A percentile compares a stretch with the other conserved stretches of the same genome.
phyloP scores from a whole-genome alignment of 306 rosid genomes.

The Fagus sylvatica region DNA sequence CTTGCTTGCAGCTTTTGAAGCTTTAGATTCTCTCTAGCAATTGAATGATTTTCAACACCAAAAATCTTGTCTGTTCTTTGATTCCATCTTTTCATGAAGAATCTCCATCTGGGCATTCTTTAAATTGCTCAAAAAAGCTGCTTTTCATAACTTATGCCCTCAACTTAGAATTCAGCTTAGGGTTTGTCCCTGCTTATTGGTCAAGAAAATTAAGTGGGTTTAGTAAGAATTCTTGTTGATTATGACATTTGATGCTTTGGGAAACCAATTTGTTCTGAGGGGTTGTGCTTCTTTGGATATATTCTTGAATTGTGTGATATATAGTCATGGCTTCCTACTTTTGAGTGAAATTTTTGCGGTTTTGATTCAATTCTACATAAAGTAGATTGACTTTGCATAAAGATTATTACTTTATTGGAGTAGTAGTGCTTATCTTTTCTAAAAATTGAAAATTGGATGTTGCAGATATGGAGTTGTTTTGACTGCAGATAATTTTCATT shows the following conservation, averaged over 20 bases:
- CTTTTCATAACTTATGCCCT: conserved; percentile 28
- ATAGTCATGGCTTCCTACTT: background rate
- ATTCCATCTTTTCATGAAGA: conserved; percentile 22
- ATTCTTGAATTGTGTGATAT: conserved; percentile 17
- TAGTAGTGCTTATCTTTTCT: conserved; percentile 12
- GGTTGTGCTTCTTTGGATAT: conserved; percentile 34
- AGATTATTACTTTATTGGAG: conserved; percentile 5
- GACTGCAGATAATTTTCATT: conserved; percentile 15
- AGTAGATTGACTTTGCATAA: background rate
- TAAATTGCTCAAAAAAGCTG: conserved; percentile 20
- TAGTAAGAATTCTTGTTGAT: conserved; percentile 20
- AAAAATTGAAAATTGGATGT: conserved; percentile 21
- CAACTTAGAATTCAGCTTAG: conserved; percentile 17
- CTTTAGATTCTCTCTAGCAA: conserved; percentile 31
- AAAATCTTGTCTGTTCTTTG: conserved; percentile 21
- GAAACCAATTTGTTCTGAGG: conserved; percentile 12
- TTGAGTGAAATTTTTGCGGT: background rate
- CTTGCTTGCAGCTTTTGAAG: conserved; percentile 31
- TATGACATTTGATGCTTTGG: conserved; percentile 13
- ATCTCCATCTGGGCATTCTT: conserved; percentile 30
- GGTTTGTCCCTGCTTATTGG: conserved; percentile 20
- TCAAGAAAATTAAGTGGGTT: conserved; percentile 13
- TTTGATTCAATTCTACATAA: conserved; percentile 3
- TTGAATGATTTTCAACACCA: conserved; percentile 12
- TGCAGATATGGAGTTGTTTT: conserved; percentile 33